Evolutionary conservation across 1,139 yeast species (phyloP), one percentile per base, ranked within the genome.

Genomic region (Barnettozyma hawaiiensis): DNA sequence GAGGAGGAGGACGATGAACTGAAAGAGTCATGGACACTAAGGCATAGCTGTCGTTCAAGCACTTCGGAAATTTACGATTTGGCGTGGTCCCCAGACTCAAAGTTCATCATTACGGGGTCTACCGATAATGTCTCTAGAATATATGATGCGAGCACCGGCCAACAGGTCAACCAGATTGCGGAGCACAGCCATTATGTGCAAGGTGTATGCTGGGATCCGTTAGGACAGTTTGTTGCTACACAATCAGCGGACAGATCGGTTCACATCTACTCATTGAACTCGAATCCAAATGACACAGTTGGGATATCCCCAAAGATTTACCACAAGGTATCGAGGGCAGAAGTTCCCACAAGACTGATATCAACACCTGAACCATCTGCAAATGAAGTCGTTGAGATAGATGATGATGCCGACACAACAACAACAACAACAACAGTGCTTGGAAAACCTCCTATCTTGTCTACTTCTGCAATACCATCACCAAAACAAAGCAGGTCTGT

Each of bases 191-290:
- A 90, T 59, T 90, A 86, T 56, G 94, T 92, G 2, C 99, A 92
- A 62, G 99, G 99, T 3, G 92, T 92, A 4, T 73, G 83, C 0
- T 92, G 97, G 97, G 98, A 92, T 60, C 98, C 98, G 3, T 58
- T 69, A 45, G 79, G 82, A 46, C 78, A 82, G 54, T 87, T 64
- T 54, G 63, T 92, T 16, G 87, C 90, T 1, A 85, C 96, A 7
- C 97, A 90, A 59, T 81, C 94, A 20, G 95, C 96, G 4, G 98
- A 94, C 62, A 67, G 96, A 46, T 73, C 89, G 2, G 81, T 90
- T 15, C 81, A 79, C 49, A 67, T 92, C 6, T 85, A 85, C 56
- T 62, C 69, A 19, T 57, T 76, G 38, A 34, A 40, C 18, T 21
- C 34, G 2, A 55, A 54, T 39, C 49, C 61, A 7, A 61, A 59